phyloP scores from a whole-genome alignment of 1,284 basidiomycete species.

The Naganishia cerealis region DNA sequence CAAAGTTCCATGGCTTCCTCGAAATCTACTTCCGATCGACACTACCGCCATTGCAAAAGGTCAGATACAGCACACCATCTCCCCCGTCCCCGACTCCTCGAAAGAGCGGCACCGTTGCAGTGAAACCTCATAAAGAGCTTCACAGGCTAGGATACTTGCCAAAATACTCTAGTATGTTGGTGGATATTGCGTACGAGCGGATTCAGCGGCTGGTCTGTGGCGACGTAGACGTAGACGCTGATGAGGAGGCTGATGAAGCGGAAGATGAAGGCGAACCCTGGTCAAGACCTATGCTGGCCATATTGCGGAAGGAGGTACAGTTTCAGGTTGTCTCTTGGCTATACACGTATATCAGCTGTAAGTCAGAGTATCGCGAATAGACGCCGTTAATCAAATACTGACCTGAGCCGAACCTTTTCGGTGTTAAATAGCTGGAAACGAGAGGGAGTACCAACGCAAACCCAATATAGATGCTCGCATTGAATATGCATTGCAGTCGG shows the following conservation, averaged over 20 bases:
- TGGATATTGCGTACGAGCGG: constrained; percentile 76
- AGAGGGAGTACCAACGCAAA: constrained; percentile 58
- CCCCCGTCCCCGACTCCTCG: neutral
- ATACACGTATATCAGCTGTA: constrained; percentile 22
- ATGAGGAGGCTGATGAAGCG: neutral
- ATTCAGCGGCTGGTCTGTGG: constrained; percentile 69
- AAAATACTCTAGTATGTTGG: constrained; percentile 78
- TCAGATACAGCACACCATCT: constrained; percentile 32
- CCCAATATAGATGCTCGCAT: constrained; percentile 80
- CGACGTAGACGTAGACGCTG: constrained; percentile 56
- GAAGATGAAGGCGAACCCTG: constrained; percentile 9
- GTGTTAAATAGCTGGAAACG: constrained; percentile 31
- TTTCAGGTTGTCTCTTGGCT: constrained; percentile 33
- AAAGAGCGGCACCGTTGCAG: constrained; percentile 39
- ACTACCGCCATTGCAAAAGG: constrained; percentile 36
- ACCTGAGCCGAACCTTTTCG: neutral
- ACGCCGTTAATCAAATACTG: neutral
- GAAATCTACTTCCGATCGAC: constrained; percentile 43
- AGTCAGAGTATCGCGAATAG: constrained; percentile 51
- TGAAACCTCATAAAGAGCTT: constrained; percentile 54
- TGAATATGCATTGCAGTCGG: constrained; percentile 87
- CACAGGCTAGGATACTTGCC: constrained; percentile 75
- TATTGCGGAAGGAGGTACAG: constrained; percentile 57
- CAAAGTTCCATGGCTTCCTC: constrained; percentile 44
- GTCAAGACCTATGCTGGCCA: constrained; percentile 18